Evolutionary conservation across 495 filamentous ascomycete genomes (phyloP).

Genomic region (Trypethelium eluteriae): DNA sequence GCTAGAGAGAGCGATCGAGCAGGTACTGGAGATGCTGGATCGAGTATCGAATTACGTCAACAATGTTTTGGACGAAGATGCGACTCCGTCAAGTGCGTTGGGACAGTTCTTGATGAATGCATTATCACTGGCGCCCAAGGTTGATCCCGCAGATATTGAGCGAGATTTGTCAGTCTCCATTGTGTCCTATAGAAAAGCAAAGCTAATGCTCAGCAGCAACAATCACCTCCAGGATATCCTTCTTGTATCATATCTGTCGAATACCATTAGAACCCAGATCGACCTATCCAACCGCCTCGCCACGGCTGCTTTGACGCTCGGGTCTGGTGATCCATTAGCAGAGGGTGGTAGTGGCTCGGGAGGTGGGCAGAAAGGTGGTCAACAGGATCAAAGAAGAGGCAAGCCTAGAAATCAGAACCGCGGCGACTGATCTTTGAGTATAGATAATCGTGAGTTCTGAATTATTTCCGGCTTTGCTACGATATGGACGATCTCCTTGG

Average conservation of each 20-base stretch:
- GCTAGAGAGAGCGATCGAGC: conserved; percentile 73
- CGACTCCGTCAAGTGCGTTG: conserved; percentile 67
- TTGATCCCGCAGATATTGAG: conserved; percentile 81
- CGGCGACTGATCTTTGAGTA: neutral
- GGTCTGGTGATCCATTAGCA: conserved; percentile 27
- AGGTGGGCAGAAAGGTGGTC: conserved; percentile 21
- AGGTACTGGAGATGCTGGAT: conserved; percentile 78
- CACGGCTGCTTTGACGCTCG: conserved; percentile 64
- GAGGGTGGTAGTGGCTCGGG: conserved; percentile 19
- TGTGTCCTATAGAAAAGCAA: conserved; percentile 9
- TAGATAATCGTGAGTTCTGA: conserved; percentile 3
- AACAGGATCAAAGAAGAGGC: conserved; percentile 7
- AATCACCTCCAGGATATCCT: conserved; percentile 98
- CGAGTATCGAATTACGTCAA: conserved; percentile 83
- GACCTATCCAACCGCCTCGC: conserved; percentile 91
- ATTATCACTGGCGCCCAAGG: conserved; percentile 86
- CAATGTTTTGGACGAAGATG: conserved; percentile 64
- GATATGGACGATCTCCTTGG: neutral
- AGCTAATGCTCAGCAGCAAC: conserved; percentile 51
- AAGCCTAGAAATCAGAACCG: conserved; percentile 10
- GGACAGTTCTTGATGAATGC: conserved; percentile 93
- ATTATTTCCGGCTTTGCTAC: neutral
- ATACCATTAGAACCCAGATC: conserved; percentile 98
- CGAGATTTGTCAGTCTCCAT: conserved; percentile 66
- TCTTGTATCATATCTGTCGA: conserved; percentile 91